Evolutionary conservation across 2,329 filamentous ascomycete genomes (phyloP).

Genomic region (Hawksworthiomyces lignivorus): DNA sequence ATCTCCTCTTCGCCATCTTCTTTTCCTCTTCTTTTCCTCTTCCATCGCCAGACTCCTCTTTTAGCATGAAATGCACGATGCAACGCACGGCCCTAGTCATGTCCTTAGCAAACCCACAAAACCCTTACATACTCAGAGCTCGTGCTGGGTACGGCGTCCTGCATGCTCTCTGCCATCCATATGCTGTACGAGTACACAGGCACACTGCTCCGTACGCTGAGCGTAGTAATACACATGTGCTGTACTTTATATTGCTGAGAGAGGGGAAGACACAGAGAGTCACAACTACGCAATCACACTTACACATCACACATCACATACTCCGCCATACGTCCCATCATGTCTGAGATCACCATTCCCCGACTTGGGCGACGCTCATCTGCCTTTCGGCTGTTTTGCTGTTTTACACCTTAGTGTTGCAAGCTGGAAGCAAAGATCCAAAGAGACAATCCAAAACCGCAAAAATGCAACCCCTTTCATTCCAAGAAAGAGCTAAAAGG

Average conservation of each 20-base stretch:
- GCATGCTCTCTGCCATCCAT: too few species aligned
- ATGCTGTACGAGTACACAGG: too few species aligned
- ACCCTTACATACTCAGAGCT: background rate
- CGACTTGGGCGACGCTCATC: background rate
- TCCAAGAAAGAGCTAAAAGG: too few species aligned
- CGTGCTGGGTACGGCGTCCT: background rate
- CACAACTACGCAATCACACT: too few species aligned
- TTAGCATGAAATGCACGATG: conserved; percentile 6
- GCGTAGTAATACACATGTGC: too few species aligned
- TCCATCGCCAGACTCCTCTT: background rate
- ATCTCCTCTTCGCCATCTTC: conserved; percentile 2
- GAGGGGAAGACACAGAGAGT: too few species aligned
- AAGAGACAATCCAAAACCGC: too few species aligned
- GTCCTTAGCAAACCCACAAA: background rate
- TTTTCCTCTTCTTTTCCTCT: conserved; percentile 5
- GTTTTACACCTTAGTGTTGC: background rate
- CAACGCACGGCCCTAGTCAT: conserved; percentile 6
- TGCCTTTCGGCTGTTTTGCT: background rate
- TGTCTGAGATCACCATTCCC: background rate
- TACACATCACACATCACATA: too few species aligned
- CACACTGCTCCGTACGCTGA: too few species aligned
- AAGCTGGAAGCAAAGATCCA: too few species aligned
- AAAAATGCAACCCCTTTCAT: too few species aligned
- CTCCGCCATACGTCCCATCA: background rate
- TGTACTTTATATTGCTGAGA: too few species aligned